Percentiles rank a stretch among this genome's conserved stretches.
These are phyloP conservation scores for Didymellaceae sp. DNA, from an alignment of 2,329 filamentous ascomycete genomes.

Conservation along the genomic window DNA sequence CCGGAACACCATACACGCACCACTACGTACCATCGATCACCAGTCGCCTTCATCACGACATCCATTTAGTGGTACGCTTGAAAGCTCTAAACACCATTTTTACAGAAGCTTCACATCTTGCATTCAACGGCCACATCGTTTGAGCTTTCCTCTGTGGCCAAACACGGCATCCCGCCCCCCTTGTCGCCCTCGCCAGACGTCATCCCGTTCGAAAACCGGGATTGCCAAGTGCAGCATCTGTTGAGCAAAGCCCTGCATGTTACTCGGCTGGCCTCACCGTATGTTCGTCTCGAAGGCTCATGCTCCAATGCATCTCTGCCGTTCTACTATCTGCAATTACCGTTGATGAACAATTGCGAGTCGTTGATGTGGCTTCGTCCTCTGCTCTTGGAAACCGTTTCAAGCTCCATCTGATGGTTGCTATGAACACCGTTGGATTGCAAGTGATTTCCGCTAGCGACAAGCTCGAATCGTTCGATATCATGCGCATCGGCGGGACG, in stretches of 20 bases:
- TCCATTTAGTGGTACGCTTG: conserved; percentile 7
- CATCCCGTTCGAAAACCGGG: conserved; percentile 15
- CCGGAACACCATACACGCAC: conserved; percentile 3
- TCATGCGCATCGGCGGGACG: conserved; percentile 2
- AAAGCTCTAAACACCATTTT: not conserved
- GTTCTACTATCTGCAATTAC: not conserved
- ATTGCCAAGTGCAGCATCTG: conserved; percentile 17
- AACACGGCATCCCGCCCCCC: conserved; percentile 19
- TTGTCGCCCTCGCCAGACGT: conserved; percentile 17
- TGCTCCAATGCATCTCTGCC: conserved; percentile 5
- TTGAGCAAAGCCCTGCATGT: conserved; percentile 19
- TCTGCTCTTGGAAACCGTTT: conserved; percentile 2
- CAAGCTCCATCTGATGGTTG: not conserved
- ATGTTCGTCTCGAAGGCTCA: conserved; percentile 11
- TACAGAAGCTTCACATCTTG: not conserved
- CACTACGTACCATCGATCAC: conserved; percentile 1
- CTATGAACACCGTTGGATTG: conserved; percentile 4
- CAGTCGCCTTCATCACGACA: not conserved
- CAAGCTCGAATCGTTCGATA: conserved; percentile 6
- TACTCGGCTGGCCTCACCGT: conserved; percentile 14
- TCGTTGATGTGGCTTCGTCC: not conserved
- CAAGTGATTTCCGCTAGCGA: conserved; percentile 5
- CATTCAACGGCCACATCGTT: not conserved
- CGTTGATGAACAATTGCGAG: not conserved
- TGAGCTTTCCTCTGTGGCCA: conserved; percentile 4